Evolutionary conservation across 192 early-diverging fungal species (phyloP).

Genomic region (Coemansia sp.): DNA sequence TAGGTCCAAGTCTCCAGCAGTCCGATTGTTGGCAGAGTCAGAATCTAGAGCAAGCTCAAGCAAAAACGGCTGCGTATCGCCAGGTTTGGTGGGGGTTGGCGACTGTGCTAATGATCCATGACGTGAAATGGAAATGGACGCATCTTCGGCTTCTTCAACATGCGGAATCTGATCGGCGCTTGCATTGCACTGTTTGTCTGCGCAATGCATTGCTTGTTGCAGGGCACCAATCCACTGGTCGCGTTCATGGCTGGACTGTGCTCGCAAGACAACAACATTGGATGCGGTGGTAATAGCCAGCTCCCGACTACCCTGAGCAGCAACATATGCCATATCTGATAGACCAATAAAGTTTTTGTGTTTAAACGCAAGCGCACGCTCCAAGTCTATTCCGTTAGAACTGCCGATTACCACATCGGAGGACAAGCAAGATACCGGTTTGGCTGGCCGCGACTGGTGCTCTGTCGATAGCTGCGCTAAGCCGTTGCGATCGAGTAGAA

Average conservation of each 20-base stretch:
- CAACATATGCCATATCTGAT: slow-evolving; percentile 13
- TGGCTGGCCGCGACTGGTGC: slow-evolving; percentile 3
- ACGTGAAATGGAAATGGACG: too few relatives aligned
- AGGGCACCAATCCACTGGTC: slow-evolving; percentile 22
- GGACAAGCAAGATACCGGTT: neutral
- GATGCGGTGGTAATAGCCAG: slow-evolving; percentile 18
- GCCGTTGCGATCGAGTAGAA: slow-evolving; percentile 23
- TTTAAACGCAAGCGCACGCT: neutral
- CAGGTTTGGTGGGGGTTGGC: neutral
- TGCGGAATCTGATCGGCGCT: too few relatives aligned
- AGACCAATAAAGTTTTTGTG: slow-evolving; percentile 24
- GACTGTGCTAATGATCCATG: neutral
- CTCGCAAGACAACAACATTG: slow-evolving; percentile 28
- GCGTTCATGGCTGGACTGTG: slow-evolving; percentile 22
- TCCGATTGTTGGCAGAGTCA: neutral
- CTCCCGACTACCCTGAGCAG: slow-evolving; percentile 30
- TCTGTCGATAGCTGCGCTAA: slow-evolving; percentile 27
- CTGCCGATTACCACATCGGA: slow-evolving; percentile 24
- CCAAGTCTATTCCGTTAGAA: slow-evolving; percentile 14
- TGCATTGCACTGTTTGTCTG: neutral
- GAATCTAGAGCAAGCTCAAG: slow-evolving; percentile 6
- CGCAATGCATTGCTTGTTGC: neutral
- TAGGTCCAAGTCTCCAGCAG: neutral
- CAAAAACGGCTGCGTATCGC: slow-evolving; percentile 2
- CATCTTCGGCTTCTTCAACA: too few relatives aligned